phyloP scores from a whole-genome alignment of 2,329 filamentous ascomycete genomes.

The Grosmannia huntii region DNA sequence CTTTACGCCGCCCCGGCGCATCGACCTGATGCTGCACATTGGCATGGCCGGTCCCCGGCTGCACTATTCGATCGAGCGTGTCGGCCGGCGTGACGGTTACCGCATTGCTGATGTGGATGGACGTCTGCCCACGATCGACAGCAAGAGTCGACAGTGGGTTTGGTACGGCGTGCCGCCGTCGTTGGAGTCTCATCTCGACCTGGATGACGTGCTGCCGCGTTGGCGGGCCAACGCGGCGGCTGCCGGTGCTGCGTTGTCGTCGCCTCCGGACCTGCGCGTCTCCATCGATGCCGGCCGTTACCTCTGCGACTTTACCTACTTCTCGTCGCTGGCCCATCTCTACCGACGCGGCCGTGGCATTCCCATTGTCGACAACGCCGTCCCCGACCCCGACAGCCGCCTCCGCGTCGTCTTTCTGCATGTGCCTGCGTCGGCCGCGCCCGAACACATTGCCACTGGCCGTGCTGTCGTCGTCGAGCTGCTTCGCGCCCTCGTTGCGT shows the following conservation, averaged over 20 bases:
- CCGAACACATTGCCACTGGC: slow-evolving; percentile 33
- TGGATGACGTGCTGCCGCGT: slow-evolving; percentile 40
- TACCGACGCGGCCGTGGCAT: slow-evolving; percentile 27
- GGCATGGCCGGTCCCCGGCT: slow-evolving; percentile 59
- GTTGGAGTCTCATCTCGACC: slow-evolving; percentile 42
- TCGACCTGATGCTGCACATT: slow-evolving; percentile 63
- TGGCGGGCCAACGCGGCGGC: slow-evolving; percentile 39
- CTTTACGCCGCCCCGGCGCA: slow-evolving; percentile 13
- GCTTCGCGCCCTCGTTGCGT: slow-evolving; percentile 44
- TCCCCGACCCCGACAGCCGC: slow-evolving; percentile 10
- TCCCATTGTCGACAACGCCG: not conserved
- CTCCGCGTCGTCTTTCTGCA: slow-evolving; percentile 56
- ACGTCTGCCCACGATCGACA: slow-evolving; percentile 31
- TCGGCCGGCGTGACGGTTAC: slow-evolving; percentile 62
- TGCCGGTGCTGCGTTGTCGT: slow-evolving; percentile 13
- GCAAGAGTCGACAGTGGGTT: slow-evolving; percentile 32
- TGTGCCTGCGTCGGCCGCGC: slow-evolving; percentile 48
- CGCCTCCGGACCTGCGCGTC: slow-evolving; percentile 36
- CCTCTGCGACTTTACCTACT: slow-evolving; percentile 70
- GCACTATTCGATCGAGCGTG: slow-evolving; percentile 58
- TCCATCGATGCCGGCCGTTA: slow-evolving; percentile 61
- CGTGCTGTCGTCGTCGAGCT: slow-evolving; percentile 39
- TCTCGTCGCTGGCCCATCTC: slow-evolving; percentile 49
- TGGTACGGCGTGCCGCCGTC: slow-evolving; percentile 43
- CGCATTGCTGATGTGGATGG: slow-evolving; percentile 56